These are phyloP conservation scores for Pseudozyma thailandica DNA, from an alignment of 1,284 basidiomycete genomes.

Conservation along the genomic window DNA sequence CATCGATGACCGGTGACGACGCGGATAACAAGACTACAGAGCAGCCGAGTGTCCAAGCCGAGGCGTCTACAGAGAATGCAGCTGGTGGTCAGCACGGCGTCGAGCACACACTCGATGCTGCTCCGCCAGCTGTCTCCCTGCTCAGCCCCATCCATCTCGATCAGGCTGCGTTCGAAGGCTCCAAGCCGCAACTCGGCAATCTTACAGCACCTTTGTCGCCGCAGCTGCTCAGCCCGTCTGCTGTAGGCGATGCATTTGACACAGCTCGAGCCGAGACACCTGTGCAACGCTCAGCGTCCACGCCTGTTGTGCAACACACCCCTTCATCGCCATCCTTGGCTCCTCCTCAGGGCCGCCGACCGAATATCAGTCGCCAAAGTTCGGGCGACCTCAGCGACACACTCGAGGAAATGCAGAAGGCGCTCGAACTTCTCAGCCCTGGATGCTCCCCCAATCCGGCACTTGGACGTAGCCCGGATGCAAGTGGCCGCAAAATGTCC, in stretches of 20 bases:
- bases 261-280: constrained; percentile 14
- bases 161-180: constrained; percentile 31
- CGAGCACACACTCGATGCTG: constrained; percentile 8
- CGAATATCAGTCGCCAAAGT: constrained; percentile 38
- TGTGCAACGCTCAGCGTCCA: constrained; percentile 16
- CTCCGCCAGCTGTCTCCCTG: constrained; percentile 26
- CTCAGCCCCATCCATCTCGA: constrained; percentile 58
- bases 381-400: constrained; percentile 47
- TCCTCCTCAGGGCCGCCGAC: constrained; percentile 20
- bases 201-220: constrained; percentile 20
- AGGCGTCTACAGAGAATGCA: too few relatives aligned
- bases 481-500: constrained; percentile 31
- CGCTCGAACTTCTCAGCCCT: constrained; percentile 54
- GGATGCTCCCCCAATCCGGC: constrained; percentile 41
- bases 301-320: constrained; percentile 12
- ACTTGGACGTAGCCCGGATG: constrained; percentile 22
- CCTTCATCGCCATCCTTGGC: constrained; percentile 31
- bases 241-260: constrained; percentile 21
- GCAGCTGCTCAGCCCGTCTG: constrained; percentile 28
- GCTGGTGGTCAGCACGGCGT: too few relatives aligned
- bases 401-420: constrained; percentile 54
- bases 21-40: not conserved
- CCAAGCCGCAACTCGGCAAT: constrained; percentile 36
- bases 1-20: constrained; percentile 1
- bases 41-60: not conserved